A percentile compares a stretch with the other conserved stretches of the same genome.
Evolutionary conservation across 768 basidiomycete species (phyloP).

Genomic region (Termitomyces sp.): DNA sequence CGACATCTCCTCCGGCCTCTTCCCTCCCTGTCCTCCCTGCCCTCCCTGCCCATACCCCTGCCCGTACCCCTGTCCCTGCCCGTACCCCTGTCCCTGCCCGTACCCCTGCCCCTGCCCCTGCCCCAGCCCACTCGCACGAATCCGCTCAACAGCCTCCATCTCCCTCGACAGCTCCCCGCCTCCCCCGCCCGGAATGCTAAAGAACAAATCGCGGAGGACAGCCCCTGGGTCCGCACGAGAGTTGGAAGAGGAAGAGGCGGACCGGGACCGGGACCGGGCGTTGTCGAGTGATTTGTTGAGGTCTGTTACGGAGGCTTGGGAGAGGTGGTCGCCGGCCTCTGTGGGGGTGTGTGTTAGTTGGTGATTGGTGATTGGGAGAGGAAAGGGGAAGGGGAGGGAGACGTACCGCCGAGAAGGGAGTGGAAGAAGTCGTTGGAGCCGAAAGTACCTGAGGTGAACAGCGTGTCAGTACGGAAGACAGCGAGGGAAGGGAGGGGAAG

Average conservation of each 20-base stretch:
- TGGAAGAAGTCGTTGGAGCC: conserved; percentile 78
- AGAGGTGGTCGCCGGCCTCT: conserved; percentile 20
- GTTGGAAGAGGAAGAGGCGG: conserved; percentile 33
- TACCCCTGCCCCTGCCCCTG: background rate
- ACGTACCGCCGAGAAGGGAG: conserved; percentile 63
- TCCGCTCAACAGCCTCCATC: conserved; percentile 70
- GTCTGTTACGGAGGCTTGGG: conserved; percentile 81
- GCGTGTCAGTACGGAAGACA: background rate
- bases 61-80: background rate
- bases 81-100: background rate
- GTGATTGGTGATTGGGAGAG: background rate
- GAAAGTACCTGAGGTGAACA: conserved; percentile 53
- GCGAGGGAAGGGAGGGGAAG: background rate
- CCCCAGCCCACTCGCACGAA: conserved; percentile 56
- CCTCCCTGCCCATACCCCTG: background rate
- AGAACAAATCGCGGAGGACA: conserved; percentile 58
- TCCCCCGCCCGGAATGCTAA: conserved; percentile 59
- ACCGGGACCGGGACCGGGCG: conserved; percentile 73
- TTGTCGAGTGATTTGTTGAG: conserved; percentile 75
- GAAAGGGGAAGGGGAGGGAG: background rate
- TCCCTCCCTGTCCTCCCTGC: conserved; percentile 52
- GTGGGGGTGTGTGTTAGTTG: background rate
- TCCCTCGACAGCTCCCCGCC: conserved; percentile 70
- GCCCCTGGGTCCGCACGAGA: conserved; percentile 35
- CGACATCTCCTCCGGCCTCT: conserved; percentile 76